Evolutionary conservation across 345 rosid genomes (phyloP), one percentile per base, ranked within the genome.

Genomic region (Aethionema arabicum): DNA sequence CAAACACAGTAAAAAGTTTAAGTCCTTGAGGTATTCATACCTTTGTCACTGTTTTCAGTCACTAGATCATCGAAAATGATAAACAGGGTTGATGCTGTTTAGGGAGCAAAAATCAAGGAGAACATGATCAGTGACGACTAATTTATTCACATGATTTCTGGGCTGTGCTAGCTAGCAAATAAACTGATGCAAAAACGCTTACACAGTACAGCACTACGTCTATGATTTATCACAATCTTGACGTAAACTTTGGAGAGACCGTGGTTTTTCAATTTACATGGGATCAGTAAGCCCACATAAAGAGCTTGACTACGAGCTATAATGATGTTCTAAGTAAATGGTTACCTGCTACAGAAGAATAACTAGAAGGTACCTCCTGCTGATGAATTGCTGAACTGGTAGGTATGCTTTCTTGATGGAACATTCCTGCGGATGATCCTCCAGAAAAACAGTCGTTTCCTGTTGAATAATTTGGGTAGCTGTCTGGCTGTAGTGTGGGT

Each of bases 291-390:
- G 43, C 49, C 74, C 59, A 56, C 48, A 63, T 48, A 63, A 59
- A 72, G 76, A 65, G 78, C 78, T 79, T 74, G 77, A 79, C 73
- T 59, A 82, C 74, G 76, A 75, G 79, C 78, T 80, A 78, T 68
- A 75, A 47, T 72, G 74, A 76, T 76, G 73, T 70, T 68, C 80
- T 67, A 74, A 78, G 82, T 78, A 76, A 83, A 80, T 72, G 57
- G 81, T 95, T 95, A 95, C 98, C 99, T 95, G 99, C 66, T 76
- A 83, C 85, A 77, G 99, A 86, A 86, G 97, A 95, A 95, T 95
- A 88, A 90, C 98, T 86, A 90, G 87, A 95, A 95, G 99, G 86
- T 95, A 90, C 99, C 97, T 95, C 99, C 98, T 90, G 99, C 96
- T 67, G 91, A 86, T 79, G 88, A 88, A 78, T 81, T 76, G 79